A percentile compares a stretch with the other conserved stretches of the same genome.
Evolutionary conservation across 2,329 filamentous ascomycete species (phyloP).

Genomic region (Gremmenia infestans): DNA sequence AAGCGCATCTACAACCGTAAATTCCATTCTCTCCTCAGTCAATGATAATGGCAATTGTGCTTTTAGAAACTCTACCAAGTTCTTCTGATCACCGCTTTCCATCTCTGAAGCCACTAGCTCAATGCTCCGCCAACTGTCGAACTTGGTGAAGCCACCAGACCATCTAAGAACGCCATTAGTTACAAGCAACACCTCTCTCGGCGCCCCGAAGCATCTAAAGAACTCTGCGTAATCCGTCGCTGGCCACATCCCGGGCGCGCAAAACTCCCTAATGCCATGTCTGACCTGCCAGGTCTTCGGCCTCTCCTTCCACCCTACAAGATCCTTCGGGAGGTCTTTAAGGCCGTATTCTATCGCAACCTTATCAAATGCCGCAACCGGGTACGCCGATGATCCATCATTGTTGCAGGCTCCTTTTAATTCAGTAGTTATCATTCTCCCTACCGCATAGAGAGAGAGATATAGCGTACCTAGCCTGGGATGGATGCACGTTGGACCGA

Average conservation of each 20-base stretch:
- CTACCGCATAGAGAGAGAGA: slow-evolving; percentile 10
- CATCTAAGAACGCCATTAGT: slow-evolving; percentile 1
- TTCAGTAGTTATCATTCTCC: slow-evolving; percentile 8
- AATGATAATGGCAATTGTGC: slow-evolving; percentile 5
- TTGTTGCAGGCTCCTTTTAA: slow-evolving; percentile 8
- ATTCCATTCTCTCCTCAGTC: slow-evolving; percentile 2
- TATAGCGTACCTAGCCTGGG: slow-evolving; percentile 11
- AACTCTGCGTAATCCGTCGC: slow-evolving; percentile 12
- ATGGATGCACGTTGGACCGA: slow-evolving; percentile 7
- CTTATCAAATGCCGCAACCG: slow-evolving; percentile 9
- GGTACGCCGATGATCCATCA: slow-evolving; percentile 5
- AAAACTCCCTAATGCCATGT: slow-evolving; percentile 7
- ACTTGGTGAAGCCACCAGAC: slow-evolving; percentile 1
- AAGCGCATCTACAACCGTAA: slow-evolving; percentile 7
- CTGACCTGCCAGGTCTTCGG: slow-evolving; percentile 8
- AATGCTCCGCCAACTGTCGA: slow-evolving; percentile 3
- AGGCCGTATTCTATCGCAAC: slow-evolving; percentile 10
- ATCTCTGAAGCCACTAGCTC: slow-evolving; percentile 3
- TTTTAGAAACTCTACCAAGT: slow-evolving; percentile 3
- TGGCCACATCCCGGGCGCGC: slow-evolving; percentile 6
- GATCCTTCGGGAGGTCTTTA: slow-evolving; percentile 10
- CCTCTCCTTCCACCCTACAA: slow-evolving; percentile 5
- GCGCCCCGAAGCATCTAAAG: slow-evolving; percentile 6
- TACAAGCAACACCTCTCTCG: slow-evolving; percentile 8
- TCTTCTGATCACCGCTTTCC: slow-evolving; percentile 4